Percentiles rank a stretch among this genome's conserved stretches.
phyloP scores from a whole-genome alignment of 306 rosid genomes.

The Fragaria iinumae region DNA sequence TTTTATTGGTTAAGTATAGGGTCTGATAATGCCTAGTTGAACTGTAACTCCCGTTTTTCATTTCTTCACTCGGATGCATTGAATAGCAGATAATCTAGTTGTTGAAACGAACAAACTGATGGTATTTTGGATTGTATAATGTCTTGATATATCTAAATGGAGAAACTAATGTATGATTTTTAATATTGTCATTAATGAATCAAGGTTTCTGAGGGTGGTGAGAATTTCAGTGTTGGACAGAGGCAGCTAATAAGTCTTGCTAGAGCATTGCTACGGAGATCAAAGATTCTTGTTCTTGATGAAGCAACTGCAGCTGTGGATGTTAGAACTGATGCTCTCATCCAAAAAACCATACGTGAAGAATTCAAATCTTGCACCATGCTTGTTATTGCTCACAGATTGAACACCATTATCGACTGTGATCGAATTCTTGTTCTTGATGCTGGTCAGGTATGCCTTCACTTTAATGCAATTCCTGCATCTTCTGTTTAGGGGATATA shows the following conservation, averaged over 20 bases:
- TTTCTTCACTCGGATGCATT: background rate
- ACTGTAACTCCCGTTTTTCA: background rate
- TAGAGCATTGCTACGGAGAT: conserved; percentile 78
- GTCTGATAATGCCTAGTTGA: background rate
- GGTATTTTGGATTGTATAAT: no score
- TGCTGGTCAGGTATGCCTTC: conserved; percentile 61
- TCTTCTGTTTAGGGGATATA: background rate
- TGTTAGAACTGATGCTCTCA: conserved; percentile 81
- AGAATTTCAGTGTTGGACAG: conserved; percentile 93
- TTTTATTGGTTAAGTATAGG: background rate
- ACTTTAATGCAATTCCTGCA: conserved; percentile 5
- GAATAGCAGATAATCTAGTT: background rate
- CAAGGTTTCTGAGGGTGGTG: conserved; percentile 88
- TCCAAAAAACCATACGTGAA: conserved; percentile 83
- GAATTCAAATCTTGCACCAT: conserved; percentile 83
- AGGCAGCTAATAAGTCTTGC: conserved; percentile 84
- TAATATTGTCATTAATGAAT: conserved; percentile 12
- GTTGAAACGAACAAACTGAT: background rate
- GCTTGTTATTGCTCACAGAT: conserved; percentile 86
- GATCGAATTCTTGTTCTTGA: conserved; percentile 68
- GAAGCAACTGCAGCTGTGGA: conserved; percentile 97
- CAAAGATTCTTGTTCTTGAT: conserved; percentile 87
- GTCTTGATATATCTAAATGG: background rate
- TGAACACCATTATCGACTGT: conserved; percentile 81
- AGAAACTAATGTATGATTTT: background rate